Evolutionary conservation across 78 protist species (phyloP).

Genomic region (Dictyostelium intermedium): DNA sequence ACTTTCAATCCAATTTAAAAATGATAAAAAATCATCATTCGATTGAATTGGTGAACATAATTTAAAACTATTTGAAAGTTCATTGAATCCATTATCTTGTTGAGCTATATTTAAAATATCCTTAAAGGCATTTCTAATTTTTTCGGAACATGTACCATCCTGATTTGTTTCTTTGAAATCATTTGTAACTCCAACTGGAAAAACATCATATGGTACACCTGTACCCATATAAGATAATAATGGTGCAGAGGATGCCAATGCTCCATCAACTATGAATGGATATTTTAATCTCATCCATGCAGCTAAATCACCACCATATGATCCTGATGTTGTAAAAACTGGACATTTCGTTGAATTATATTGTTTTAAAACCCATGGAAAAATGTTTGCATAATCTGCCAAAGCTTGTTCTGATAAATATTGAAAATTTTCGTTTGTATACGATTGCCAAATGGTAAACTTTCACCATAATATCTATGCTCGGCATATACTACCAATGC

Average conservation of each 20-base stretch:
- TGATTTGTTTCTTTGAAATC: constrained; percentile 21
- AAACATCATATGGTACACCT: neutral
- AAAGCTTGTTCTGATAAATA: constrained; percentile 48
- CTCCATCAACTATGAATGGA: constrained; percentile 43
- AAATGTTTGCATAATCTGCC: constrained; percentile 38
- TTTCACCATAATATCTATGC: constrained; percentile 86
- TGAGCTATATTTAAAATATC: neutral
- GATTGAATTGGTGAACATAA: neutral
- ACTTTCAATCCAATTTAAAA: neutral
- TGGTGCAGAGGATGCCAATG: constrained; percentile 60
- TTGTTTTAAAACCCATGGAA: constrained; percentile 41
- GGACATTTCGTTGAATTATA: constrained; percentile 20
- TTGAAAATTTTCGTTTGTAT: neutral
- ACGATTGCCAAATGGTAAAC: constrained; percentile 71
- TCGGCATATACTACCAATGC: constrained; percentile 75
- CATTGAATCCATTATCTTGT: neutral
- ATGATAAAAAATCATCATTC: neutral
- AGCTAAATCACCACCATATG: constrained; percentile 53
- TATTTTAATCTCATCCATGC: constrained; percentile 12
- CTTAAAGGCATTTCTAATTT: neutral
- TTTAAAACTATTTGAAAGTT: neutral
- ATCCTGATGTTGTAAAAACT: constrained; percentile 39
- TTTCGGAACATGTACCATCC: constrained; percentile 26
- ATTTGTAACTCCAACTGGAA: constrained; percentile 27
- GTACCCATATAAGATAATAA: neutral